A percentile compares a stretch with the other conserved stretches of the same genome.
Evolutionary conservation across 2,329 filamentous ascomycete species (phyloP).

Genomic region (Davidsoniella virescens): DNA sequence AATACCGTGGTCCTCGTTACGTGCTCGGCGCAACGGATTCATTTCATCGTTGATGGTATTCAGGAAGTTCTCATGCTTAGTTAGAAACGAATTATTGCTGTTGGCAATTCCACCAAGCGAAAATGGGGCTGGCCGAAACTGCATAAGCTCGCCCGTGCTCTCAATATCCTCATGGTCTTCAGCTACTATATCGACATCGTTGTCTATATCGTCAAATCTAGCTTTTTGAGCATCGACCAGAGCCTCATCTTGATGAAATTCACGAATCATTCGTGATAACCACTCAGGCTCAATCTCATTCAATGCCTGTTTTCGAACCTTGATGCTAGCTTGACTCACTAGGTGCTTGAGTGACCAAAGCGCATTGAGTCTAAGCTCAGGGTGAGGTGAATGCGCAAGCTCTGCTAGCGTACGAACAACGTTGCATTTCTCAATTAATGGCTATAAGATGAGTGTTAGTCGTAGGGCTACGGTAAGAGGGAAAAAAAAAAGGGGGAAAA

Average conservation of each 20-base stretch:
- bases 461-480: neutral
- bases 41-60: constrained; percentile 1
- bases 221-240: constrained; percentile 20
- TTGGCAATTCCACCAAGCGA: constrained; percentile 3
- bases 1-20: constrained; percentile 65
- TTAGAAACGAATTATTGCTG: constrained; percentile 4
- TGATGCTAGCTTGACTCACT: constrained; percentile 48
- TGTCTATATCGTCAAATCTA: constrained; percentile 8
- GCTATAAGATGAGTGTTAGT: constrained; percentile 26
- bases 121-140: constrained; percentile 1
- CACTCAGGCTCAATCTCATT: constrained; percentile 63
- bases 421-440: constrained; percentile 50
- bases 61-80: constrained; percentile 1
- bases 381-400: constrained; percentile 66
- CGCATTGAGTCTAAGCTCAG: constrained; percentile 67
- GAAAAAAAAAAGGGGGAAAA: neutral
- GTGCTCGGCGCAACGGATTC: constrained; percentile 35
- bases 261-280: constrained; percentile 62
- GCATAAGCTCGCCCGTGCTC: constrained; percentile 11
- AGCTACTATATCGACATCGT: constrained; percentile 32
- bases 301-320: constrained; percentile 58
- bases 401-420: constrained; percentile 64
- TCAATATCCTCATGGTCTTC: constrained; percentile 47
- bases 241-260: constrained; percentile 27
- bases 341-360: constrained; percentile 91